Evolutionary conservation across 108 stramenopile species (phyloP).

Genomic region (Cylindrotheca closterium): DNA sequence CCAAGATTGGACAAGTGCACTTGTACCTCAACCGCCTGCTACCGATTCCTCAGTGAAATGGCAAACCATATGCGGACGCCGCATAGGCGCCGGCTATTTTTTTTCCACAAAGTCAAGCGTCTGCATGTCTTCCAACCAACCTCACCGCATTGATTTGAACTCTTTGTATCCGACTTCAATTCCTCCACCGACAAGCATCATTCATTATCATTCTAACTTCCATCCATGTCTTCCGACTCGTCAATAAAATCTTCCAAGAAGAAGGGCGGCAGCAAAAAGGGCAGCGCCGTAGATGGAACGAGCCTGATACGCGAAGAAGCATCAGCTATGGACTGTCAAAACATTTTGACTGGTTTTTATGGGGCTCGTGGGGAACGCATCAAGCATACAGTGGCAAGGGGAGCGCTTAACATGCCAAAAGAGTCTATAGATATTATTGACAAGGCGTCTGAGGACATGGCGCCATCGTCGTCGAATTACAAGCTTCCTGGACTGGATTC

Average conservation of each 20-base stretch:
- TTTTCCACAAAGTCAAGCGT: too few relatives aligned
- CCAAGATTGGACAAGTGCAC: too few relatives aligned
- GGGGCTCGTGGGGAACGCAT: conserved; percentile 55
- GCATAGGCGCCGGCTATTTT: too few relatives aligned
- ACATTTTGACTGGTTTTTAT: conserved; percentile 65
- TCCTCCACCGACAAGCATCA: too few relatives aligned
- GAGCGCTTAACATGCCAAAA: conserved; percentile 66
- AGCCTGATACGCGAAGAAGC: conserved; percentile 18
- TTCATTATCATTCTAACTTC: too few relatives aligned
- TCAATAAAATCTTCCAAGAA: conserved; percentile 11
- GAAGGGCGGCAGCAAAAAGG: conserved; percentile 26
- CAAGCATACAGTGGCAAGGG: conserved; percentile 63
- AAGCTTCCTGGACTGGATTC: conserved; percentile 42
- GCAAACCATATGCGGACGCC: too few relatives aligned
- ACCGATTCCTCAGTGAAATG: too few relatives aligned
- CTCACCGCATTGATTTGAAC: too few relatives aligned
- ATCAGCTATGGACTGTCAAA: conserved; percentile 53
- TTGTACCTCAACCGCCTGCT: too few relatives aligned
- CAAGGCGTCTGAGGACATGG: conserved; percentile 16
- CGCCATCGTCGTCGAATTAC: not conserved
- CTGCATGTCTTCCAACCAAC: too few relatives aligned
- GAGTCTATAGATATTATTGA: conserved; percentile 51
- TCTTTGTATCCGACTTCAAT: too few relatives aligned
- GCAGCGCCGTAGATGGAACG: conserved; percentile 6
- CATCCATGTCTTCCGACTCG: conserved; percentile 1